Percentiles rank a stretch among this genome's conserved stretches.
Evolutionary conservation across 2,329 filamentous ascomycete genomes (phyloP).

Genomic region (Delphinella strobiligena): DNA sequence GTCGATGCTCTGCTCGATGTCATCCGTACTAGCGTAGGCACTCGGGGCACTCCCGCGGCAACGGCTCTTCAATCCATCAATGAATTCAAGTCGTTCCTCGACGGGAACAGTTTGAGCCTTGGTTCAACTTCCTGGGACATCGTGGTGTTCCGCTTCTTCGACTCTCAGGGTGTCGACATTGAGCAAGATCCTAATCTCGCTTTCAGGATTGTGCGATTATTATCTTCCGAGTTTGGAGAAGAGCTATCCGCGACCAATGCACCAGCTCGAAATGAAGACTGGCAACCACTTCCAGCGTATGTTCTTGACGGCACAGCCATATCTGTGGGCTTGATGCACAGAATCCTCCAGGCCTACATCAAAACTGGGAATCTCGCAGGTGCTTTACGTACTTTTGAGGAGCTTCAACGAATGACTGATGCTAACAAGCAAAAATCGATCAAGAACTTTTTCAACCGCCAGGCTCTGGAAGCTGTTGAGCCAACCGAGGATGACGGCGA

Average conservation of each 20-base stretch:
- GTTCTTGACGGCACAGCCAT: conserved; percentile 33
- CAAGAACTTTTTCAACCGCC: conserved; percentile 27
- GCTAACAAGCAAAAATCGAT: conserved; percentile 31
- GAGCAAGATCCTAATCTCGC: conserved; percentile 31
- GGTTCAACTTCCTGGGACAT: conserved; percentile 32
- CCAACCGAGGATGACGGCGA: neutral
- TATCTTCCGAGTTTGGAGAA: conserved; percentile 29
- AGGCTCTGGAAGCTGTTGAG: conserved; percentile 6
- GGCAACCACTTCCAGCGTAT: conserved; percentile 22
- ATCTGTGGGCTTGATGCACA: conserved; percentile 30
- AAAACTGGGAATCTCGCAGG: conserved; percentile 24
- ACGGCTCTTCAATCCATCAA: conserved; percentile 22
- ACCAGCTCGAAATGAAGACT: conserved; percentile 8
- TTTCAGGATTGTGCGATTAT: conserved; percentile 14
- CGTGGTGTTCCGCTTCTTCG: conserved; percentile 37
- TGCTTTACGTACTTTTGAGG: conserved; percentile 25
- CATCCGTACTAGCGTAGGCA: conserved; percentile 31
- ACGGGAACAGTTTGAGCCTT: conserved; percentile 25
- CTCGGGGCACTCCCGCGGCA: conserved; percentile 24
- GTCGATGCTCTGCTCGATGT: conserved; percentile 39
- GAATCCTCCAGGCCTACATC: conserved; percentile 28
- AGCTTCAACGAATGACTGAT: conserved; percentile 30
- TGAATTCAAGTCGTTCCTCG: conserved; percentile 26
- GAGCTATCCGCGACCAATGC: conserved; percentile 27
- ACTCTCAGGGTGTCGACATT: conserved; percentile 35